Conservation (phyloP, 345 rosid species). For the Turnera subulata region DNA sequence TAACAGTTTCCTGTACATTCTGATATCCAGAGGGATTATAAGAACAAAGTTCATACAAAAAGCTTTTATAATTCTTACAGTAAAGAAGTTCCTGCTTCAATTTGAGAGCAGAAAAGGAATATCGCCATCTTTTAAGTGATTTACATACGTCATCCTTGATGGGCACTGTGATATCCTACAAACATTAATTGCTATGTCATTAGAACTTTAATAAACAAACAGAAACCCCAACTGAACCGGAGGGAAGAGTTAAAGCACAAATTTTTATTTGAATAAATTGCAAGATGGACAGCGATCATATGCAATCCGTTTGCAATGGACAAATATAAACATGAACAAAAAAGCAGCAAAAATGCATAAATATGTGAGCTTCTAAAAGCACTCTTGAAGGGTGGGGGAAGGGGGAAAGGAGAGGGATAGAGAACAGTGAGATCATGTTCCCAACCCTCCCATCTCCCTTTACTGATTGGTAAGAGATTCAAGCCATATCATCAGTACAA, state of each 20-base stretch:
- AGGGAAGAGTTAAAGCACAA: no score
- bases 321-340: no score
- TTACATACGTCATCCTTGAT: slow-evolving; percentile 71
- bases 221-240: no score
- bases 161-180: slow-evolving; percentile 84
- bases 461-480: neutral
- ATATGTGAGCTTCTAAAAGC: neutral
- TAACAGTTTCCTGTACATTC: no score
- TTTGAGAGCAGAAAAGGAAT: slow-evolving; percentile 80
- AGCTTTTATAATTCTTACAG: slow-evolving; percentile 46
- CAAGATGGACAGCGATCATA: no score
- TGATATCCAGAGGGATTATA: neutral
- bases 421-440: neutral
- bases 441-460: neutral
- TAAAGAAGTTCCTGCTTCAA: slow-evolving; percentile 88
- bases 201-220: no score
- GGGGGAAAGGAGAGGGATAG: slow-evolving; percentile 3
- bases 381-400: no score
- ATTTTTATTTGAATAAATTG: no score
- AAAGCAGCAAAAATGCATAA: slow-evolving; percentile 2
- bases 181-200: neutral
- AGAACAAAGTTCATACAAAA: slow-evolving; percentile 4
- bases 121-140: slow-evolving; percentile 75
- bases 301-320: no score
- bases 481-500: neutral